Conservation (phyloP, 2,329 filamentous ascomycete genomes). For the Aspergillus luchuensis region DNA sequence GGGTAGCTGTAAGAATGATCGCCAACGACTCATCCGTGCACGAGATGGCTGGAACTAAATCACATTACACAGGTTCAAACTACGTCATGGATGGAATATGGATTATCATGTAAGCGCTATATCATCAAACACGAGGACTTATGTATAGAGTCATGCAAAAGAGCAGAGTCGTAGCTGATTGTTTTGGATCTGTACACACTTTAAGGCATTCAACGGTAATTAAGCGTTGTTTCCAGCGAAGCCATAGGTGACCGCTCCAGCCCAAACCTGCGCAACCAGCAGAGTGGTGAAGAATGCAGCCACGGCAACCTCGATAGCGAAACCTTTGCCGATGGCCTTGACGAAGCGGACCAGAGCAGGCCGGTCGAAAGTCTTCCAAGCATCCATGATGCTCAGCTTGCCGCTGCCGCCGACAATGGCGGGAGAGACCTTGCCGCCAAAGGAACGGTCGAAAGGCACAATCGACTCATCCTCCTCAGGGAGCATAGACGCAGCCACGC, state of each 20-base stretch:
- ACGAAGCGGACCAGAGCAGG: slow-evolving; percentile 72
- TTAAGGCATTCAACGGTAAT: neutral
- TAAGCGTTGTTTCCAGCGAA: slow-evolving; percentile 4
- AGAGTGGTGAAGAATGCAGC: slow-evolving; percentile 37
- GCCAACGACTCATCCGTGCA: too few species aligned
- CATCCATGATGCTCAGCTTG: slow-evolving; percentile 70
- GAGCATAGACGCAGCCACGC: slow-evolving; percentile 84
- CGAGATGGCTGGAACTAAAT: neutral
- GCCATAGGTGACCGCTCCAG: slow-evolving; percentile 13
- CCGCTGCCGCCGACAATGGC: slow-evolving; percentile 72
- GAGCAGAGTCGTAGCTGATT: neutral
- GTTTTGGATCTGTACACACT: neutral
- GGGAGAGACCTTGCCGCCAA: slow-evolving; percentile 75
- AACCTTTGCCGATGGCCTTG: slow-evolving; percentile 73
- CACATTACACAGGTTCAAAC: neutral
- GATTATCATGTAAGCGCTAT: neutral
- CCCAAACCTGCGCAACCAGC: slow-evolving; percentile 13
- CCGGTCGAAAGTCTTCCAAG: slow-evolving; percentile 76
- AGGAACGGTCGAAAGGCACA: slow-evolving; percentile 86
- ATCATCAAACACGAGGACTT: neutral
- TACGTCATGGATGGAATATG: neutral
- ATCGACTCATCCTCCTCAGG: slow-evolving; percentile 79
- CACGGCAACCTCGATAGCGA: slow-evolving; percentile 55
- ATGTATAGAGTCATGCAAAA: neutral
- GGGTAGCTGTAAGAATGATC: too few species aligned